Evolutionary conservation across 2,329 filamentous ascomycete genomes (phyloP).

Genomic region (Beauveria bassiana): DNA sequence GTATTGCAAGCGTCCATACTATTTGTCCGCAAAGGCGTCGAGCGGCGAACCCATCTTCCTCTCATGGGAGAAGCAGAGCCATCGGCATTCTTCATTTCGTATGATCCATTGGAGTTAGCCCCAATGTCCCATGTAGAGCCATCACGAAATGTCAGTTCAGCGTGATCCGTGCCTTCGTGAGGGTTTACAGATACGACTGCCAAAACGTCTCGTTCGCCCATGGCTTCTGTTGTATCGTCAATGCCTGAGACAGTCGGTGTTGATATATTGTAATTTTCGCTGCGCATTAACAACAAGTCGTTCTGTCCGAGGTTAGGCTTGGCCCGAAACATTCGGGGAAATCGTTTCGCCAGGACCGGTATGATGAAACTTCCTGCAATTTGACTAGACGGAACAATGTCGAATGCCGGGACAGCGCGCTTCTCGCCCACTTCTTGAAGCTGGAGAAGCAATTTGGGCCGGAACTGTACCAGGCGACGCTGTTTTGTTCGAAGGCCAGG

Average conservation of each 20-base stretch:
- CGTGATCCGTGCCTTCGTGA: constrained; percentile 40
- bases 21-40: constrained; percentile 18
- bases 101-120: constrained; percentile 47
- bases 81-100: constrained; percentile 57
- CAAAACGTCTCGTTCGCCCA: constrained; percentile 47
- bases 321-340: constrained; percentile 55
- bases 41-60: constrained; percentile 60
- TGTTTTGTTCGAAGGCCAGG: constrained; percentile 52
- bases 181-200: constrained; percentile 60
- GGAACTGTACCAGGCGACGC: constrained; percentile 57
- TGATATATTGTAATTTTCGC: constrained; percentile 52
- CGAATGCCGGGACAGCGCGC: constrained; percentile 60
- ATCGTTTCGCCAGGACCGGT: constrained; percentile 50
- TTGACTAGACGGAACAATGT: constrained; percentile 63
- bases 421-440: constrained; percentile 57
- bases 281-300: constrained; percentile 64
- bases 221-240: constrained; percentile 38
- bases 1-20: constrained; percentile 12
- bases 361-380: constrained; percentile 49
- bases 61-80: constrained; percentile 50
- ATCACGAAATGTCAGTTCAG: constrained; percentile 60
- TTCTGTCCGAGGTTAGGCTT: constrained; percentile 58
- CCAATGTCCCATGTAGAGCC: constrained; percentile 51
- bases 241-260: constrained; percentile 18
- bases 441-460: constrained; percentile 63